These are phyloP conservation scores for Buddleja alternifolia DNA, from an alignment of 257 asterid genomes.

Conservation along the genomic window DNA sequence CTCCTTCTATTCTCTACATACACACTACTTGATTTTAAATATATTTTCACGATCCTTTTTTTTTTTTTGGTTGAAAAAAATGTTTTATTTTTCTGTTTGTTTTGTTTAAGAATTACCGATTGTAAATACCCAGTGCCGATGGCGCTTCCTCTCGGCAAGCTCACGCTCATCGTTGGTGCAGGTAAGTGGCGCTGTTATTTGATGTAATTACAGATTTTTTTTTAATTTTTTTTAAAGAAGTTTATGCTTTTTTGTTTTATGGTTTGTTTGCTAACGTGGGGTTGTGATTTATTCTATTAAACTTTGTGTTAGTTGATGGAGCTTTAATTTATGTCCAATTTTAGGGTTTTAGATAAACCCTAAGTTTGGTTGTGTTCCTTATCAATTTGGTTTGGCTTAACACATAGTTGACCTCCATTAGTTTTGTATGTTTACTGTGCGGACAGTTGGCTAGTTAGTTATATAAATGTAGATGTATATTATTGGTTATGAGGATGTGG, in stretches of 20 bases:
- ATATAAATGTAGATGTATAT: background rate
- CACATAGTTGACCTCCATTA: background rate
- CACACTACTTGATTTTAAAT: too few species aligned
- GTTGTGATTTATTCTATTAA: background rate
- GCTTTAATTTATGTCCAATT: background rate
- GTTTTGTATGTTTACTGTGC: background rate
- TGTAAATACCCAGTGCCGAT: conserved; percentile 37
- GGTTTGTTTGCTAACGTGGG: background rate
- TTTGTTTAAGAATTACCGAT: conserved; percentile 21
- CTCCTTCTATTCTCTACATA: background rate
- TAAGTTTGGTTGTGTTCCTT: conserved; percentile 7
- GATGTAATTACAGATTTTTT: conserved; percentile 1
- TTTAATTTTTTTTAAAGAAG: background rate
- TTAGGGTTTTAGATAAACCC: conserved; percentile 20
- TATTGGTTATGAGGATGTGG: too few species aligned
- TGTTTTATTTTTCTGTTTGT: conserved; percentile 25
- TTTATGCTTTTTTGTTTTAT: background rate
- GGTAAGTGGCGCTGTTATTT: conserved; percentile 46
- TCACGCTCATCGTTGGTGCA: conserved; percentile 81
- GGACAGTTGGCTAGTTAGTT: background rate
- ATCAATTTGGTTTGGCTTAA: background rate
- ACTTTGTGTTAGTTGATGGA: background rate
- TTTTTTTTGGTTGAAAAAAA: background rate
- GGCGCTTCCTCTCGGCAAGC: conserved; percentile 93
- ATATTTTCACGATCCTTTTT: background rate